Base-by-base conservation (phyloP, 768 basidiomycete species). In the Astraeus odoratus region DNA sequence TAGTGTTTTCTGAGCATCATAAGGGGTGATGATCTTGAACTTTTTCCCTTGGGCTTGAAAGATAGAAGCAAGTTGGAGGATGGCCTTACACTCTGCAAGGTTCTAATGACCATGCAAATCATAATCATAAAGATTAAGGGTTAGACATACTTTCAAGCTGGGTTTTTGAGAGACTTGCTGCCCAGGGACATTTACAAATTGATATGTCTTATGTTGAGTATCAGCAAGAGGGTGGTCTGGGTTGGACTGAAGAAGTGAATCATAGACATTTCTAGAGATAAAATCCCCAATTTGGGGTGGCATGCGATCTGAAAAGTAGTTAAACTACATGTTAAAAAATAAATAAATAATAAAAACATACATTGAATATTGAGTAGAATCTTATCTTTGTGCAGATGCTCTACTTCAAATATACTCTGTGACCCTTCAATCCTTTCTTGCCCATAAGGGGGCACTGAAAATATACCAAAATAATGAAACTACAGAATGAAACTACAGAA, bases 1-100 rank as follows among this genome's bases (percentile, higher is more conserved):
- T 3, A 61, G 42, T 39, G 58, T 71, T 10, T 83, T 71, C 58
- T 92, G 88, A 6, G 71, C 77, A 60, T 85, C 85, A 71, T 92
- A 92, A 0, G 88, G 88, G 8, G 85, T 89, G 42, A 92, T 83
- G 35, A 92, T 78, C 25, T 73, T 71, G 58, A 72, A 90, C 0
- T 65, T 61, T 49, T 69, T 74, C 0, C 59, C 50, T 42, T 75
- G 59, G 3, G 66, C 61, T 54, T 85, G 72, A 31, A 88, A 74
- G 34, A 75, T 69, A 31, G 61, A 53, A 33, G 83, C 80, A 55
- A 90, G 65, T 43, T 73, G 63, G 8, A 87, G 48, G 27, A 83
- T 73, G 38, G 73, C 71, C 37, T 75, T 56, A 55, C 69, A 63
- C 63, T 92, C 89, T 26, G 60, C 54, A 16, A 52, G 33, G 66